Conservation (phyloP, 805 yeast species). For the Hanseniaspora taiwanica region DNA sequence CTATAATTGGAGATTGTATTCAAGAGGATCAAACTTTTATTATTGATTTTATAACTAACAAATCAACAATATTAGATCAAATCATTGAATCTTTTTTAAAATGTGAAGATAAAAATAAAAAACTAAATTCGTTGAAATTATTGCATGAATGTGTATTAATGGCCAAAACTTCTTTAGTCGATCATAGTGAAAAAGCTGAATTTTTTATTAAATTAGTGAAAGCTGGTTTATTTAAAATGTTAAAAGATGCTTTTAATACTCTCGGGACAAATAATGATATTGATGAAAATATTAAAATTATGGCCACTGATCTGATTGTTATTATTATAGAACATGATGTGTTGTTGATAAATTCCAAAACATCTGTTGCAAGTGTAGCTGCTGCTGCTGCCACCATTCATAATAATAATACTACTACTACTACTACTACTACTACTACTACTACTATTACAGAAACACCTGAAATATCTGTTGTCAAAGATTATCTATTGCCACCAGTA, state of each 20-base stretch:
- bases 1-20: conserved; percentile 37
- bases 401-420: not conserved
- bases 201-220: conserved; percentile 53
- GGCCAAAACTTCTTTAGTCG: conserved; percentile 45
- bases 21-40: conserved; percentile 21
- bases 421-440: not conserved
- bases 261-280: conserved; percentile 17
- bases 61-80: conserved; percentile 34
- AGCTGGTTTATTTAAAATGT: conserved; percentile 55
- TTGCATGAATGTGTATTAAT: conserved; percentile 69
- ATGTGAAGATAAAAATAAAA: conserved; percentile 16
- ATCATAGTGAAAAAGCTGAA: conserved; percentile 41
- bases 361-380: conserved; percentile 1
- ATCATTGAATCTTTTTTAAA: conserved; percentile 29
- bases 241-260: conserved; percentile 58
- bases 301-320: conserved; percentile 72
- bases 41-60: conserved; percentile 19
- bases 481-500: too few species aligned
- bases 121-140: conserved; percentile 62
- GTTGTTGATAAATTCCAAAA: conserved; percentile 32
- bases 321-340: conserved; percentile 78
- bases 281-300: conserved; percentile 34
- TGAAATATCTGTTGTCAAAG: too few species aligned
- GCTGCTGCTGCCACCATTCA: conserved; percentile 1
- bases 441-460: too few species aligned